Percentiles rank a stretch among this genome's conserved stretches.
Evolutionary conservation across 2,329 filamentous ascomycete genomes (phyloP).

Genomic region (Cytospora piceicola): DNA sequence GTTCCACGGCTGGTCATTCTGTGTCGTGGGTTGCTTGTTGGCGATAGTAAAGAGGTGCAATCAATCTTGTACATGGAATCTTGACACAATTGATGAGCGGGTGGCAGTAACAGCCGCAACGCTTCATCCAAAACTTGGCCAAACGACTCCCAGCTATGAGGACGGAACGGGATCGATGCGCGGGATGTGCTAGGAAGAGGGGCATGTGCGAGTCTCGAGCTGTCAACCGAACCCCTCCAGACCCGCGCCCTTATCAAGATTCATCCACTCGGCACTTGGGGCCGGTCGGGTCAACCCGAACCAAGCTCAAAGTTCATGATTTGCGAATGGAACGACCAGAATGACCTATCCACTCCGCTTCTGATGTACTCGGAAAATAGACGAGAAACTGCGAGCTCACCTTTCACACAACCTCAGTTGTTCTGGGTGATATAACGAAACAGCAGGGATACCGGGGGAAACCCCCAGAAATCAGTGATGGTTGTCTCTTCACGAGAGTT

Average conservation of each 20-base stretch:
- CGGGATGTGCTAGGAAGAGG: neutral
- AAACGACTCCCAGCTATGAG: neutral
- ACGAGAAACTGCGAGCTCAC: neutral
- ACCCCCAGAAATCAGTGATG: neutral
- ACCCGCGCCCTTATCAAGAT: neutral
- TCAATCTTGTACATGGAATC: constrained; percentile 5
- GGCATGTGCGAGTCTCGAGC: neutral
- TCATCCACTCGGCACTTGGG: neutral
- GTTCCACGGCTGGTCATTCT: constrained; percentile 16
- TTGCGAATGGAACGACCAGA: neutral
- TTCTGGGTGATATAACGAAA: neutral
- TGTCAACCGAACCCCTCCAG: neutral
- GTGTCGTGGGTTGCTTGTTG: neutral
- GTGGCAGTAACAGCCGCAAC: neutral
- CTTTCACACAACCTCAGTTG: neutral
- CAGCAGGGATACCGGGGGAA: neutral
- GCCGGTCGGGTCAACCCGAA: neutral
- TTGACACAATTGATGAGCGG: neutral
- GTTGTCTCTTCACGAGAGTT: neutral
- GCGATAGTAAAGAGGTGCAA: neutral
- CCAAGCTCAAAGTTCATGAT: neutral
- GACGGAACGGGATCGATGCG: neutral
- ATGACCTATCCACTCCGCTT: neutral
- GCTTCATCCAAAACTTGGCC: no score
- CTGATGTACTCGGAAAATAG: neutral